Evolutionary conservation across 139 green algal genomes (phyloP).

Genomic region (Volvox reticuliferus): DNA sequence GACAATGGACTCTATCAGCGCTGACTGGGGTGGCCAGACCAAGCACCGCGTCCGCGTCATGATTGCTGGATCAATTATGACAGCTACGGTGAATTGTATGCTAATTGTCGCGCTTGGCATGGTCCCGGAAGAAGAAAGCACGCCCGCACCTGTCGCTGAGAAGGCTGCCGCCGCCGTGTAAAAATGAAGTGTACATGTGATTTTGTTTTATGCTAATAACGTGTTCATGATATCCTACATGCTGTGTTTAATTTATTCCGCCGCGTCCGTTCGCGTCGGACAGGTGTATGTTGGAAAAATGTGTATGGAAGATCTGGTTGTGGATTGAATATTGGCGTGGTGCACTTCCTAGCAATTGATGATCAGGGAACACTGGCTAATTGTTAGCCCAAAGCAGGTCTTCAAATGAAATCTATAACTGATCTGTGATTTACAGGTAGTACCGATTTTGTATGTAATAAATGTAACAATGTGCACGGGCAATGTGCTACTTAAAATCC

Average conservation of each 20-base stretch:
- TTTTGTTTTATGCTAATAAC: background rate
- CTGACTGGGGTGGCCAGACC: background rate
- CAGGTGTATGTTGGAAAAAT: too few relatives aligned
- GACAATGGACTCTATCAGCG: slow-evolving; percentile 17
- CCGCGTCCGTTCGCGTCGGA: too few relatives aligned
- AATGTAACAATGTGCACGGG: too few relatives aligned
- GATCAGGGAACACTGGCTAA: too few relatives aligned
- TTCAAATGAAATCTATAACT: too few relatives aligned
- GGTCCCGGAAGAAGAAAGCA: background rate
- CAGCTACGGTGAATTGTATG: slow-evolving; percentile 41
- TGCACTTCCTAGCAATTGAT: too few relatives aligned
- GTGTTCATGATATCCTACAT: background rate
- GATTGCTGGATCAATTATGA: slow-evolving; percentile 49
- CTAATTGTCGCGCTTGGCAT: slow-evolving; percentile 41
- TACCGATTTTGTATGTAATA: too few relatives aligned
- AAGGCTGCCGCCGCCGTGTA: slow-evolving; percentile 23
- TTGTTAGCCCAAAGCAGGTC: too few relatives aligned
- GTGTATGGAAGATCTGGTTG: too few relatives aligned
- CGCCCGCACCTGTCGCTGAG: background rate
- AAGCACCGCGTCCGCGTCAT: slow-evolving; percentile 42
- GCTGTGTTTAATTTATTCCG: background rate
- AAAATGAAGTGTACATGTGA: background rate
- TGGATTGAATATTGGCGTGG: too few relatives aligned
- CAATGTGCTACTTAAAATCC: too few relatives aligned
- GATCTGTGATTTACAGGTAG: too few relatives aligned